Conservation (phyloP, 2,329 filamentous ascomycete genomes). For the Penicillium sp. region DNA sequence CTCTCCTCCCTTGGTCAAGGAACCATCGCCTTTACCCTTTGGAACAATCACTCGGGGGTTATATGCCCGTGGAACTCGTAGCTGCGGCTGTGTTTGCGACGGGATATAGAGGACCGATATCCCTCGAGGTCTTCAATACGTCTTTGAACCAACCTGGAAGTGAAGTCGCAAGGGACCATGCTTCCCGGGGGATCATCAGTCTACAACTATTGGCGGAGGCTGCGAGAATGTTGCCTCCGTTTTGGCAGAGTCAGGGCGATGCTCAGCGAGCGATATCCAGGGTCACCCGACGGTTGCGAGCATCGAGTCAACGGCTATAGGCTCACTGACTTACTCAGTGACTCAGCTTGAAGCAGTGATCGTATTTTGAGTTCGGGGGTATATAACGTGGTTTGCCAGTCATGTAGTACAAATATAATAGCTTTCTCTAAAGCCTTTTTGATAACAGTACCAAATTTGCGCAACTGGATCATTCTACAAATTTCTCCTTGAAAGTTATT, state of each 20-base stretch:
- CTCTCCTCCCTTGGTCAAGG: constrained; percentile 41
- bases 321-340: not conserved
- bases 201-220: constrained; percentile 29
- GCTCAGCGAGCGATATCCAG: constrained; percentile 9
- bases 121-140: constrained; percentile 42
- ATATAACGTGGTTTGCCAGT: not conserved
- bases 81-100: constrained; percentile 41
- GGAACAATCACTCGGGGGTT: constrained; percentile 35
- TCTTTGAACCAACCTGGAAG: constrained; percentile 34
- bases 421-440: not conserved
- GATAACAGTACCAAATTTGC: not conserved
- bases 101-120: constrained; percentile 40
- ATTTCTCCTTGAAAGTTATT: not conserved
- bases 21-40: constrained; percentile 40
- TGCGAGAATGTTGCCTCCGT: constrained; percentile 28
- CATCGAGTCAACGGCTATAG: constrained; percentile 8
- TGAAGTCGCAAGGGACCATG: constrained; percentile 33
- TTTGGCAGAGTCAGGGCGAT: constrained; percentile 27
- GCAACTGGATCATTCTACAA: not conserved
- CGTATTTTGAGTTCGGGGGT: not conserved
- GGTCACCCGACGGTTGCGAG: constrained; percentile 11
- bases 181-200: constrained; percentile 32
- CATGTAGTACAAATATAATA: not conserved
- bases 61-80: constrained; percentile 43
- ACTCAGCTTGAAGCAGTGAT: not conserved